Conservation (phyloP, 352 stramenopile genomes). For the Phytophthora capsici region DNA sequence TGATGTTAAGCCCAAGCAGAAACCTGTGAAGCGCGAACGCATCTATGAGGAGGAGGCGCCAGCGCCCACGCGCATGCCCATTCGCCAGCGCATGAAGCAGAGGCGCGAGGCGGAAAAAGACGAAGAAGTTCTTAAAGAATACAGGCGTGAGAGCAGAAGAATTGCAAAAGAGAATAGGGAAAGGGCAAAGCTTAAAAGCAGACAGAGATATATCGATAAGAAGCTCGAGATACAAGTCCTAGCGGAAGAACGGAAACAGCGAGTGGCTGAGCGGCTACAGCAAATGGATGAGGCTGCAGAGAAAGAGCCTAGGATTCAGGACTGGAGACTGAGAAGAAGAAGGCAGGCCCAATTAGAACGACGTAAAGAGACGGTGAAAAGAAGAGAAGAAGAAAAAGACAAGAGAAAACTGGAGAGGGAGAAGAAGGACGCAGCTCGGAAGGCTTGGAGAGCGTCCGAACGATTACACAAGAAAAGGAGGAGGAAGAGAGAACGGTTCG, state of each 20-base stretch:
- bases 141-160: conserved; percentile 3
- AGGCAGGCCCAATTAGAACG: conserved; percentile 9
- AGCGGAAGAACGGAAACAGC: not conserved
- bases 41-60: conserved; percentile 3
- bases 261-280: not conserved
- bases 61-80: conserved; percentile 22
- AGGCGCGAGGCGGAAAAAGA: conserved; percentile 9
- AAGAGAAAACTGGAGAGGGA: conserved; percentile 12
- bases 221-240: not conserved
- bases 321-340: conserved; percentile 33
- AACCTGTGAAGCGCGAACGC: conserved; percentile 19
- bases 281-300: not conserved
- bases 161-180: conserved; percentile 13
- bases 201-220: conserved; percentile 10
- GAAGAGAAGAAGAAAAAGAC: conserved; percentile 14
- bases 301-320: not conserved
- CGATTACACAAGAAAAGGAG: not conserved
- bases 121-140: not conserved
- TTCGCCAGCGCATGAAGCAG: conserved; percentile 10
- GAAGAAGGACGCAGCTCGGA: conserved; percentile 8
- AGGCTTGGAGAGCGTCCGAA: not conserved
- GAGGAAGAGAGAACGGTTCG: conserved; percentile 4
- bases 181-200: conserved; percentile 4
- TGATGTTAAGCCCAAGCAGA: not conserved
- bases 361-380: conserved; percentile 3